phyloP scores from a whole-genome alignment of 306 rosid species.

The Pterocarpus santalinus region DNA sequence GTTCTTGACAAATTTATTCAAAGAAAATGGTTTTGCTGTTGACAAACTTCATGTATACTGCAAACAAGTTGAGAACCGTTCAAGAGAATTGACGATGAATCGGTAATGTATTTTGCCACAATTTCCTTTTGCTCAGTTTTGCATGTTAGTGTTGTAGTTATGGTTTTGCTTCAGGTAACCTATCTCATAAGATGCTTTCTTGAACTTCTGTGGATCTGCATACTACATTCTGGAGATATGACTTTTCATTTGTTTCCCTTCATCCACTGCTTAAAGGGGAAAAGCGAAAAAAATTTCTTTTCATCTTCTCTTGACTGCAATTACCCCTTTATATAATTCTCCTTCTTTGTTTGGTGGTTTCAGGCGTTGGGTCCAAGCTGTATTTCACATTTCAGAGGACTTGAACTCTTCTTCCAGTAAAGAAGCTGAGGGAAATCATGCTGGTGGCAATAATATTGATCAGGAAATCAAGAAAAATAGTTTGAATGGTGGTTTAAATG shows the following conservation, averaged over 20 bases:
- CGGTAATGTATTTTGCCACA: conserved; percentile 58
- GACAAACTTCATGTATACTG: conserved; percentile 76
- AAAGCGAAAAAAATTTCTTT: neutral
- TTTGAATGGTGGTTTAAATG: conserved; percentile 44
- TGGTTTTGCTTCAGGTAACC: conserved; percentile 28
- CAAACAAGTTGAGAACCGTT: conserved; percentile 96
- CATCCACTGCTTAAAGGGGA: neutral
- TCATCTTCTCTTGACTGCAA: conserved; percentile 12
- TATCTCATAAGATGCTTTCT: conserved; percentile 11
- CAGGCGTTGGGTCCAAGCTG: conserved; percentile 98
- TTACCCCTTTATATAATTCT: conserved; percentile 14
- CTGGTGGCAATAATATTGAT: conserved; percentile 42
- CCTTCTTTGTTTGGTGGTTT: conserved; percentile 39
- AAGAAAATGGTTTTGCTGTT: conserved; percentile 84
- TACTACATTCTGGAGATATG: conserved; percentile 7
- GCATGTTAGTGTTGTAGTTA: conserved; percentile 16
- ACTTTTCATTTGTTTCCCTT: conserved; percentile 29
- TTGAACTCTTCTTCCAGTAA: conserved; percentile 47
- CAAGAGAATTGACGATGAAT: conserved; percentile 87
- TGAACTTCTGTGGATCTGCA: conserved; percentile 6
- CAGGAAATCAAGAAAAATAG: conserved; percentile 45
- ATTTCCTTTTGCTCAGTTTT: conserved; percentile 14
- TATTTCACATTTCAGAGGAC: conserved; percentile 64
- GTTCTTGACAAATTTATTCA: conserved; percentile 77
- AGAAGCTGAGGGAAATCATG: conserved; percentile 49